These are phyloP conservation scores for Jacaranda mimosifolia DNA, from an alignment of 257 asterid species.

Conservation along the genomic window DNA sequence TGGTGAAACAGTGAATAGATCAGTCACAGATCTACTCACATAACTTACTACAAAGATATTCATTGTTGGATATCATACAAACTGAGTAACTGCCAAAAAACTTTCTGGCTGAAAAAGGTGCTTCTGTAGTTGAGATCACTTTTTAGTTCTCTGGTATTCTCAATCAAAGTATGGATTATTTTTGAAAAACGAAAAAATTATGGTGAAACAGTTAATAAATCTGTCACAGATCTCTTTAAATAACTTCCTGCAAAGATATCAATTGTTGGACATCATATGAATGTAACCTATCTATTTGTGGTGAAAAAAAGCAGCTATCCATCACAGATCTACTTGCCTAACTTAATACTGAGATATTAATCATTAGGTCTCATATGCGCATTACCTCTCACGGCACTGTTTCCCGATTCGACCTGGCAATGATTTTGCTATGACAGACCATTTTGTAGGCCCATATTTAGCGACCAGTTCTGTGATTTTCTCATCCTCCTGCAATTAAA, in stretches of 20 bases:
- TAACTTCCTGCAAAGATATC: background rate
- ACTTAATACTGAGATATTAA: slow-evolving; percentile 5
- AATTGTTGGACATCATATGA: background rate
- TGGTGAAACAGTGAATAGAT: background rate
- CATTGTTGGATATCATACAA: background rate
- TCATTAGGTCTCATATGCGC: slow-evolving; percentile 25
- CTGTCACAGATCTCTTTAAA: background rate
- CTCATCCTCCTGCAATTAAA: slow-evolving; percentile 83
- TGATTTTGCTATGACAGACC: slow-evolving; percentile 95
- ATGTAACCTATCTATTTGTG: slow-evolving; percentile 21
- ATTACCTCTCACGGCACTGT: slow-evolving; percentile 99
- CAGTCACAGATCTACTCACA: background rate
- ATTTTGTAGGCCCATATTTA: slow-evolving; percentile 91
- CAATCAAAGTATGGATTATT: background rate
- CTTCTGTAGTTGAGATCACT: no score
- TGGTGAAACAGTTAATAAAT: background rate
- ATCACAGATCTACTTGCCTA: slow-evolving; percentile 26
- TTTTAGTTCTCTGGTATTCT: no score
- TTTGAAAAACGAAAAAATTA: background rate
- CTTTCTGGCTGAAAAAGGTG: no score
- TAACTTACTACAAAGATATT: slow-evolving; percentile 19
- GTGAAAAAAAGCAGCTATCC: slow-evolving; percentile 4
- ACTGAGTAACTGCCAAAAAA: no score
- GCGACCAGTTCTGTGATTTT: slow-evolving; percentile 83
- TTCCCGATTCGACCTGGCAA: slow-evolving; percentile 99